phyloP scores from a whole-genome alignment of 352 stramenopile species.

The Thalassiosira exigua region DNA sequence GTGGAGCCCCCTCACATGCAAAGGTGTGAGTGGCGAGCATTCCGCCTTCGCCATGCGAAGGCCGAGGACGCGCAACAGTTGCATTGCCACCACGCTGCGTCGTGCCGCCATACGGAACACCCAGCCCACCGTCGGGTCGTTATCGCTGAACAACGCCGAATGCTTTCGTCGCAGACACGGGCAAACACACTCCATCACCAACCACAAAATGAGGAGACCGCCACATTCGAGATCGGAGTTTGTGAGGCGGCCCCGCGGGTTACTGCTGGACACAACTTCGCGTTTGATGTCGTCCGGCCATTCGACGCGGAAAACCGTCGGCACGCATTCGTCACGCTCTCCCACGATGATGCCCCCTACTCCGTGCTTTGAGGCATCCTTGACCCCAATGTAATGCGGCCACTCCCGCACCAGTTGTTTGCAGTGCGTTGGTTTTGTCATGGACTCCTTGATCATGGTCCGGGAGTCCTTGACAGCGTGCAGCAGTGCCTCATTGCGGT shows the following conservation, averaged over 20 bases:
- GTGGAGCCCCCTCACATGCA: constrained; percentile 1
- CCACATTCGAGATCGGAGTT: constrained; percentile 47
- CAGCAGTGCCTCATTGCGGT: neutral
- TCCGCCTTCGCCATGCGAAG: no score
- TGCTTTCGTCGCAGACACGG: neutral
- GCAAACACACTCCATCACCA: constrained; percentile 6
- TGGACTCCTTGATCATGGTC: neutral
- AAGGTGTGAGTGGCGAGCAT: constrained; percentile 1
- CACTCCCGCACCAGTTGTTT: constrained; percentile 17
- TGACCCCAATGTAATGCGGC: constrained; percentile 23
- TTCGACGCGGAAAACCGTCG: constrained; percentile 17
- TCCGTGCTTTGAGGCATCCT: constrained; percentile 9
- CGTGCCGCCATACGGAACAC: no score
- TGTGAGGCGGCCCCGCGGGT: constrained; percentile 34
- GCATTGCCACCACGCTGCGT: no score
- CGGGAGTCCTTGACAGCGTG: neutral
- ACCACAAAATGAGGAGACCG: constrained; percentile 10
- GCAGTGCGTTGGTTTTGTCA: constrained; percentile 6
- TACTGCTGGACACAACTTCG: neutral
- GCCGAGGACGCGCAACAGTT: no score
- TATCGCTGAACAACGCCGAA: constrained; percentile 9
- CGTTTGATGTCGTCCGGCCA: constrained; percentile 3
- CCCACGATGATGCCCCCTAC: constrained; percentile 14
- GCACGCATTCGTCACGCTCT: neutral
- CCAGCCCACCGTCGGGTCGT: constrained; percentile 8